Base-by-base conservation (phyloP, 306 rosid genomes). In the Begonia peltatifolia region DNA sequence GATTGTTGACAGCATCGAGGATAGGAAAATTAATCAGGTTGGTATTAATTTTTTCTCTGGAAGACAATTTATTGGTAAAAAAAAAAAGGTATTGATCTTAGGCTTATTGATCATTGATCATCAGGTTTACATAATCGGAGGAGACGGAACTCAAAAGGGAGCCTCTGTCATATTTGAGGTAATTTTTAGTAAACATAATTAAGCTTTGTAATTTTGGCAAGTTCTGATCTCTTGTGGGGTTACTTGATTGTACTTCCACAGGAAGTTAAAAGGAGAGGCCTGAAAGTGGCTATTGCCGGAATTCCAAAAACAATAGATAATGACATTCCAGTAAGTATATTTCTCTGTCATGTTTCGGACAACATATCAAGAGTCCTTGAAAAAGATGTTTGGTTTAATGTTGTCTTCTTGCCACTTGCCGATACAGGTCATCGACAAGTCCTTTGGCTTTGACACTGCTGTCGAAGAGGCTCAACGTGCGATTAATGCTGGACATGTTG, bases 391-490 rank as follows among this genome's bases (percentile, higher is more conserved):
- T 30, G 9, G 38, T 30, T 30, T 30, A 30, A 30, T 30, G 38
- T 30, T 6, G 38, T 6, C 38, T 30, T 30, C 8, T 30, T 30
- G 3, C 38, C 38, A 62, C 47, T 53, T 66, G 62, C 60, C 63
- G 52, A 47, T 62, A 57, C 68, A 86, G 99, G 76, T 90, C 61
- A 90, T 90, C 25, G 99, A 90, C 47, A 90, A 58, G 68, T 78
- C 99, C 51, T 90, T 90, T 15, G 99, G 99, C 44, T 90, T 90
- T 69, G 99, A 90, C 76, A 74, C 95, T 47, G 95, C 99, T 48
- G 99, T 90, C 62, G 99, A 90, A 76, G 99, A 90, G 75, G 99
- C 99, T 46, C 99, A 90, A 60, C 95, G 99, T 16, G 99, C 99
- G 17, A 90, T 90, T 55, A 90, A 90, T 64, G 99, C 99, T 17